Evolutionary conservation across 2,329 filamentous ascomycete genomes (phyloP).

Genomic region (Eutypa lata): DNA sequence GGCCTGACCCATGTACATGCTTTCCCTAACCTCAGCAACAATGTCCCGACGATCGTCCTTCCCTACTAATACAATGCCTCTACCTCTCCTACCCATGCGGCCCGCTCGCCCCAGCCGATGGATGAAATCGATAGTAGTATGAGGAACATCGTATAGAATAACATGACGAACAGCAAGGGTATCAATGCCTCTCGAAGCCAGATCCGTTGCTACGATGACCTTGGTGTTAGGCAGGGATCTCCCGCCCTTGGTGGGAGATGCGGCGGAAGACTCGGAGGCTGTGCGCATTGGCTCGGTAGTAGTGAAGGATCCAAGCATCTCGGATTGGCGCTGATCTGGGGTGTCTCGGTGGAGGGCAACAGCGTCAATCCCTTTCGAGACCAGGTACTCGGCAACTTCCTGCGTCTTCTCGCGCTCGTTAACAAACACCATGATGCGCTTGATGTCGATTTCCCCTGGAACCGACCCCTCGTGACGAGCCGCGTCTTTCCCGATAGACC

Average conservation of each 20-base stretch:
- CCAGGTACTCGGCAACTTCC: constrained; percentile 75
- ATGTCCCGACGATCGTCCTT: constrained; percentile 87
- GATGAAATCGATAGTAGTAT: constrained; percentile 97
- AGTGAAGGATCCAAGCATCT: constrained; percentile 76
- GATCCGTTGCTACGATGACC: constrained; percentile 89
- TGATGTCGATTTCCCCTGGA: constrained; percentile 61
- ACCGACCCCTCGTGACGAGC: constrained; percentile 53
- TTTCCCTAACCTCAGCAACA: constrained; percentile 73
- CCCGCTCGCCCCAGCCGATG: constrained; percentile 90
- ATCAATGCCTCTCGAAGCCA: constrained; percentile 91
- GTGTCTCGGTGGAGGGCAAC: constrained; percentile 83
- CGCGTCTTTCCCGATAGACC: constrained; percentile 81
- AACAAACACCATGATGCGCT: constrained; percentile 91
- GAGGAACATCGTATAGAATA: constrained; percentile 94
- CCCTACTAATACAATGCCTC: constrained; percentile 86
- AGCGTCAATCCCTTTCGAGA: constrained; percentile 83
- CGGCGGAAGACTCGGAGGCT: constrained; percentile 21
- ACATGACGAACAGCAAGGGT: constrained; percentile 89
- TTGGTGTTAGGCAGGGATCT: constrained; percentile 74
- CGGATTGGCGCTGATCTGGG: constrained; percentile 69
- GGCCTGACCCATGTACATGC: neutral
- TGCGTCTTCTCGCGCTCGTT: constrained; percentile 90
- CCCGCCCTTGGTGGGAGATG: constrained; percentile 37
- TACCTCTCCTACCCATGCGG: constrained; percentile 84
- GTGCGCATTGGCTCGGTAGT: constrained; percentile 37